phyloP scores from a whole-genome alignment of 805 yeast genomes.

The Myxozyma udenii region DNA sequence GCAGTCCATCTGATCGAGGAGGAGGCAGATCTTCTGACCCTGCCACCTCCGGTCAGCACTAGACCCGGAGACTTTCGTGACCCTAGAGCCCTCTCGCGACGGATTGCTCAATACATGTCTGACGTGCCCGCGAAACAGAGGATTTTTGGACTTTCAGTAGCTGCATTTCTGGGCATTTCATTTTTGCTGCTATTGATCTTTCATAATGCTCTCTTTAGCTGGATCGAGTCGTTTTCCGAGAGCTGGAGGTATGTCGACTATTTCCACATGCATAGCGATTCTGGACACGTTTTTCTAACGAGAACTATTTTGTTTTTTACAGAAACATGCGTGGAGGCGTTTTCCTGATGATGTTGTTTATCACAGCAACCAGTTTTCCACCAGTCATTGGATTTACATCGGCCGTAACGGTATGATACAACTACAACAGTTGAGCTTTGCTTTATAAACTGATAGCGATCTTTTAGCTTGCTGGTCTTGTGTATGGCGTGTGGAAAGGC shows the following conservation, averaged over 20 bases:
- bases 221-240: conserved; percentile 36
- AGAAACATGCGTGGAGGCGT: conserved; percentile 38
- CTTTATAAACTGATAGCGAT: too few relatives aligned
- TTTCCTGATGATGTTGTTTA: conserved; percentile 46
- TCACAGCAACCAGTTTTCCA: conserved; percentile 78
- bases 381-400: conserved; percentile 83
- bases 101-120: conserved; percentile 11
- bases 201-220: conserved; percentile 37
- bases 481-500: conserved; percentile 75
- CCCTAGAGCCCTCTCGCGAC: conserved; percentile 5
- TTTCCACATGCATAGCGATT: too few relatives aligned
- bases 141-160: conserved; percentile 13
- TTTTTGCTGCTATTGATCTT: conserved; percentile 36
- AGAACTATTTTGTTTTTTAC: not conserved
- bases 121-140: conserved; percentile 19
- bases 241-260: conserved; percentile 30
- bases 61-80: conserved; percentile 9
- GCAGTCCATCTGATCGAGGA: conserved; percentile 15
- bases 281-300: too few relatives aligned
- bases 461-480: conserved; percentile 58
- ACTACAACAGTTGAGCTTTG: too few relatives aligned
- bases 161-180: conserved; percentile 7
- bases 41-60: conserved; percentile 8
- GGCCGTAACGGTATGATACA: conserved; percentile 28
- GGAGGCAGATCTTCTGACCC: conserved; percentile 24